Evolutionary conservation across 257 asterid genomes (phyloP), one percentile per base, ranked within the genome.

Genomic region (Phtheirospermum japonicum): DNA sequence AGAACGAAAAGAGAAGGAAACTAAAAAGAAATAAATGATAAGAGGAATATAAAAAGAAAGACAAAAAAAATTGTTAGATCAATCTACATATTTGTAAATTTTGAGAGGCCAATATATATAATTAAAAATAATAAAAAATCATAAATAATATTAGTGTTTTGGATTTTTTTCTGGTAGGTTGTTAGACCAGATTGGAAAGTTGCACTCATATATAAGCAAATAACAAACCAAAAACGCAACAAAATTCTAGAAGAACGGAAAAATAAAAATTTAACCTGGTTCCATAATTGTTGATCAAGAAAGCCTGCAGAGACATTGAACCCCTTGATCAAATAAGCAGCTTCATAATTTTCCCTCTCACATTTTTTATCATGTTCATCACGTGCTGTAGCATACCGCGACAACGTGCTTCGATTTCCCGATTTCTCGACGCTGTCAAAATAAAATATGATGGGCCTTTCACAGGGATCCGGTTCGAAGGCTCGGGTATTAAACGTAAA

Each of bases 401-500:
- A 72, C 59, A 73, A 7, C 0, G 93, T 85, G 8, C 34, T 51
- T 10, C 71, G 80, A 10, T 59, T 52, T 2, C 71, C 79, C 4
- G 66, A 33, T 10, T 61, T 52, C 1, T 64, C 46, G 61, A 76
- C 82, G 12, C 63, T 45, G 48, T 82, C 78, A 9, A 81, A 71
- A 32, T 74, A 85, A 68, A 66, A 78, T 1, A 79, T 42, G 4
- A 85, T 2, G 19, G 97, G 94, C 32, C 83, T 73, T 13, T 77
- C 68, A 31, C 97, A 87, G 13, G 87, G 88, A 23, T 79, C 72
- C 0, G 67, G 40, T 54, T 67, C 75, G 69, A 73, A 37, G 30
- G 17, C 4, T 52, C 90, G 73, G 12, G 94, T 83, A 45, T 87
- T 75, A 20, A 87, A 85, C 0, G 90, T 78, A 55, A 85, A 90